Evolutionary conservation across 306 rosid genomes (phyloP).

Genomic region (Vigna radiata): DNA sequence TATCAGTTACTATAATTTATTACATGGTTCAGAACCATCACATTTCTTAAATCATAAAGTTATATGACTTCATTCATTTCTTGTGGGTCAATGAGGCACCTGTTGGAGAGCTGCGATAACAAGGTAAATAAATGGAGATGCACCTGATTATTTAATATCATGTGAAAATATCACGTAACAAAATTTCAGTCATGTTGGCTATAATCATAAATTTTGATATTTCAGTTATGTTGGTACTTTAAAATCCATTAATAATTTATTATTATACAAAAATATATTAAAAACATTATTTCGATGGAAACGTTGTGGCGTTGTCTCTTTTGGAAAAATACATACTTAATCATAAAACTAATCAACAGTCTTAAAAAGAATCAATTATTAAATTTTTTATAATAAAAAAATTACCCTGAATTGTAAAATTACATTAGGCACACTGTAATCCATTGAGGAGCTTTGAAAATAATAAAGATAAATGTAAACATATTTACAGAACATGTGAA

Average conservation of each 20-base stretch:
- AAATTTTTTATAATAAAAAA: not conserved
- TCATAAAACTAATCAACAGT: not conserved
- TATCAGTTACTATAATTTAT: not conserved
- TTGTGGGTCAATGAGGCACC: slow-evolving; percentile 99
- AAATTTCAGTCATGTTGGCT: too few relatives aligned
- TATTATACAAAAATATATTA: too few relatives aligned
- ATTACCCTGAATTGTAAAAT: not conserved
- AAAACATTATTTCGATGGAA: too few relatives aligned
- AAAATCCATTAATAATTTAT: too few relatives aligned
- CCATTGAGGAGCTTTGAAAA: not conserved
- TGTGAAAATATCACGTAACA: too few relatives aligned
- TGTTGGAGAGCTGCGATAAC: slow-evolving; percentile 92
- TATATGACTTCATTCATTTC: slow-evolving; percentile 92
- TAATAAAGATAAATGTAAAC: slow-evolving; percentile 1
- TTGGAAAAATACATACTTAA: not conserved
- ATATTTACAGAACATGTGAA: slow-evolving; percentile 19
- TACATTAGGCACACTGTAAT: not conserved
- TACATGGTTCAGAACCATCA: not conserved
- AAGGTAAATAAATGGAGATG: slow-evolving; percentile 2
- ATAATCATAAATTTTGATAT: too few relatives aligned
- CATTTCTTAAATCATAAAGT: slow-evolving; percentile 17
- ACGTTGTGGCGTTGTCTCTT: not conserved
- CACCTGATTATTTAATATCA: not conserved
- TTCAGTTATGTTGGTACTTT: too few relatives aligned
- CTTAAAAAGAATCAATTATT: not conserved